These are phyloP conservation scores for Aphanoascus verrucosus DNA, from an alignment of 2,329 filamentous ascomycete species.

Conservation along the genomic window DNA sequence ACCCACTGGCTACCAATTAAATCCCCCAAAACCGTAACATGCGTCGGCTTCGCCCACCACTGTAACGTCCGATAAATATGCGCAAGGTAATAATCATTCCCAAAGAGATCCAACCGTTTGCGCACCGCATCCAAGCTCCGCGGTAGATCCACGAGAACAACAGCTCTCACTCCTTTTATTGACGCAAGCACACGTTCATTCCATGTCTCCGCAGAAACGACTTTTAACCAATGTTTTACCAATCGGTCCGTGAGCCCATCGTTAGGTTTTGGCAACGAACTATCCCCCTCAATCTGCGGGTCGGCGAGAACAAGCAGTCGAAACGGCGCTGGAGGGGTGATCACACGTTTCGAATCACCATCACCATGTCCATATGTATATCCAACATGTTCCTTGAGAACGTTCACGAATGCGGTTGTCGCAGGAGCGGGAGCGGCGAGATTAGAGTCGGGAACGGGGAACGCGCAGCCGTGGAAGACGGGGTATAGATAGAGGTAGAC, in stretches of 20 bases:
- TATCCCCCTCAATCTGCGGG: constrained; percentile 87
- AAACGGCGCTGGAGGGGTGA: constrained; percentile 53
- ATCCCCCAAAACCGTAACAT: constrained; percentile 81
- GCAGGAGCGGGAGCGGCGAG: constrained; percentile 8
- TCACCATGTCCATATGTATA: constrained; percentile 9
- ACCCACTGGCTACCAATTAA: constrained; percentile 95
- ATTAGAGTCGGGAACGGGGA: constrained; percentile 47
- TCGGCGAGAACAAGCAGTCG: constrained; percentile 80
- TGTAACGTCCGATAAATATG: constrained; percentile 77
- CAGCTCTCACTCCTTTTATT: constrained; percentile 17
- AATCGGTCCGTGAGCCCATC: constrained; percentile 37
- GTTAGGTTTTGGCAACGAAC: constrained; percentile 54
- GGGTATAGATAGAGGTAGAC: constrained; percentile 83
- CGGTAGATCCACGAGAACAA: constrained; percentile 58
- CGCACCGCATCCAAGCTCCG: constrained; percentile 55
- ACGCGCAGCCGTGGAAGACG: constrained; percentile 65
- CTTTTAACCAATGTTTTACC: constrained; percentile 26
- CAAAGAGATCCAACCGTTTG: constrained; percentile 77
- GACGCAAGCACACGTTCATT: constrained; percentile 14
- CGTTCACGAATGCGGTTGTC: constrained; percentile 24
- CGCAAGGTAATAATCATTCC: constrained; percentile 89
- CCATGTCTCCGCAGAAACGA: constrained; percentile 15
- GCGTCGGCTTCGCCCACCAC: constrained; percentile 78
- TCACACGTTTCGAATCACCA: background rate
- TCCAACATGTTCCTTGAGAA: constrained; percentile 30